These are phyloP conservation scores for Paraphoma chrysanthemicola DNA, from an alignment of 2,329 filamentous ascomycete genomes.

Conservation along the genomic window DNA sequence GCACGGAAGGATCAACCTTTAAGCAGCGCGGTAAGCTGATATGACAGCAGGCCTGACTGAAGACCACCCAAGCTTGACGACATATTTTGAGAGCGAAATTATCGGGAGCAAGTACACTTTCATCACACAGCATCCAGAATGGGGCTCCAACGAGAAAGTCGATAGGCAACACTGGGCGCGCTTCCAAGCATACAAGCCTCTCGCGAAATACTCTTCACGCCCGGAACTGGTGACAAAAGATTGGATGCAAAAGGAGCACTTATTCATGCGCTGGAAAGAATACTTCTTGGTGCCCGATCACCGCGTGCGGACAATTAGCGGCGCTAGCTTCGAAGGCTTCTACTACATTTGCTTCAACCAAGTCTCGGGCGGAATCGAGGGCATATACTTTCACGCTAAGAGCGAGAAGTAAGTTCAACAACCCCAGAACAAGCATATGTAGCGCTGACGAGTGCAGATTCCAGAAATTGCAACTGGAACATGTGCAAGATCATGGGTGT, in stretches of 20 bases:
- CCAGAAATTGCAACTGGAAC: slow-evolving; percentile 89
- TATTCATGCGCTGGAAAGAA: slow-evolving; percentile 99
- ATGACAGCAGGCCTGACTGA: slow-evolving; percentile 77
- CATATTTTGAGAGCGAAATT: slow-evolving; percentile 97
- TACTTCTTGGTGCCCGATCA: slow-evolving; percentile 97
- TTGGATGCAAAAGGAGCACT: slow-evolving; percentile 79
- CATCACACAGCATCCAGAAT: slow-evolving; percentile 83
- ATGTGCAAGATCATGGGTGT: slow-evolving; percentile 84
- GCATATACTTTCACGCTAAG: slow-evolving; percentile 97
- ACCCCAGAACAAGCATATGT: background rate
- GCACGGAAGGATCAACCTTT: slow-evolving; percentile 18
- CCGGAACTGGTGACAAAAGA: slow-evolving; percentile 69
- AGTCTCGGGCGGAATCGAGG: slow-evolving; percentile 80
- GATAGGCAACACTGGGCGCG: slow-evolving; percentile 93
- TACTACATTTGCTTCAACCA: slow-evolving; percentile 99
- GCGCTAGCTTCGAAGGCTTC: slow-evolving; percentile 97
- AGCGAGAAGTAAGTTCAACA: slow-evolving; percentile 84
- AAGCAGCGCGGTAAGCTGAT: slow-evolving; percentile 18
- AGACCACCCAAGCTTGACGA: slow-evolving; percentile 96
- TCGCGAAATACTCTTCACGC: slow-evolving; percentile 68
- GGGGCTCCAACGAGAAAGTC: slow-evolving; percentile 91
- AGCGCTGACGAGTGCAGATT: slow-evolving; percentile 65
- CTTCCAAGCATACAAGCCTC: slow-evolving; percentile 84
- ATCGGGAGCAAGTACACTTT: slow-evolving; percentile 97
- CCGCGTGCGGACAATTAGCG: slow-evolving; percentile 85